These are phyloP conservation scores for Blakeslea trispora DNA, from an alignment of 371 early-diverging fungal species.

Conservation along the genomic window DNA sequence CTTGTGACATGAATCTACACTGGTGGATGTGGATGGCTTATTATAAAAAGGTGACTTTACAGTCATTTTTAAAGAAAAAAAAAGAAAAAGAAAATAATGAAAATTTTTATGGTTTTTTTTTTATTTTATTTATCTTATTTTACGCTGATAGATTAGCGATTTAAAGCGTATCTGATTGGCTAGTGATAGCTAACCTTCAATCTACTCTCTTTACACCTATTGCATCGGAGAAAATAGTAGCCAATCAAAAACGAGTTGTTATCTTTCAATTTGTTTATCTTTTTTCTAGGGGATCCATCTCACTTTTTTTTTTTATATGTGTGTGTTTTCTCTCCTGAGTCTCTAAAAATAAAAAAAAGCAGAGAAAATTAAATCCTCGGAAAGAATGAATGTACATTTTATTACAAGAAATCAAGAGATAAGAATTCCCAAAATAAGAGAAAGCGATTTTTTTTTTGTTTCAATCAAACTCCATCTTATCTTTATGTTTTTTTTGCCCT, in stretches of 20 bases:
- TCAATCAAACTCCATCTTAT: too few species aligned
- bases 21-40: slow-evolving; percentile 54
- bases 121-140: slow-evolving; percentile 6
- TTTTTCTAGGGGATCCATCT: neutral
- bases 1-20: slow-evolving; percentile 57
- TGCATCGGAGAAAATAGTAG: slow-evolving; percentile 12
- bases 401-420: too few species aligned
- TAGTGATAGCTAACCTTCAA: slow-evolving; percentile 12
- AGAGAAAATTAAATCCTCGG: too few species aligned
- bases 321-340: neutral
- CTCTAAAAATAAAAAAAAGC: too few species aligned
- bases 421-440: too few species aligned
- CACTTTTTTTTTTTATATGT: slow-evolving; percentile 8
- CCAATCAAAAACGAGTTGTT: slow-evolving; percentile 16
- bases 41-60: slow-evolving; percentile 57
- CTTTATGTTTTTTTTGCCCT: too few species aligned
- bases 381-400: too few species aligned
- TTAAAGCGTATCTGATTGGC: slow-evolving; percentile 8
- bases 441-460: too few species aligned
- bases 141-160: neutral
- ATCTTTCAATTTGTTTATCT: slow-evolving; percentile 7
- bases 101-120: neutral
- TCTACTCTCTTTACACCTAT: neutral
- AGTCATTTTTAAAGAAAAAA: slow-evolving; percentile 34
- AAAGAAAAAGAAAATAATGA: slow-evolving; percentile 6